phyloP scores from a whole-genome alignment of 441 rosid species.

The Pelargonium citronellum region DNA sequence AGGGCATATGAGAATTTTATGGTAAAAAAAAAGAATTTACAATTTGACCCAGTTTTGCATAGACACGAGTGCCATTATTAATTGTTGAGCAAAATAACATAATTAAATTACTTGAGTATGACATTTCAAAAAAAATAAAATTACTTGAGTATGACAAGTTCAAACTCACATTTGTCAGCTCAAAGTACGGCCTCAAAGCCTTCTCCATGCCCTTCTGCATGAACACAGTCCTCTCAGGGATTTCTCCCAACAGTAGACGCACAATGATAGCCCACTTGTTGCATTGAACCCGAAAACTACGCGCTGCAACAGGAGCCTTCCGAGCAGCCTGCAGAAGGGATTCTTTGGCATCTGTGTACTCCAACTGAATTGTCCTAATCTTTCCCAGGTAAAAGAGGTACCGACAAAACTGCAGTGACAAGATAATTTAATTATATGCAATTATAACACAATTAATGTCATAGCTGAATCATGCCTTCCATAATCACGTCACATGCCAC shows the following conservation, averaged over 20 bases:
- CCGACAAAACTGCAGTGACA: slow-evolving; percentile 53
- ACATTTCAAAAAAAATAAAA: no score
- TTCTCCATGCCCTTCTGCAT: slow-evolving; percentile 78
- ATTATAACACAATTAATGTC: neutral
- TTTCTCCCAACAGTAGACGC: slow-evolving; percentile 62
- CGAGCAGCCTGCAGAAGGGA: slow-evolving; percentile 74
- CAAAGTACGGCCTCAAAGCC: slow-evolving; percentile 78
- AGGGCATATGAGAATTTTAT: no score
- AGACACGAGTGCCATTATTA: no score
- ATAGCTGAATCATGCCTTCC: no score
- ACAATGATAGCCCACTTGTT: slow-evolving; percentile 73
- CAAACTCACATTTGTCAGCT: slow-evolving; percentile 65
- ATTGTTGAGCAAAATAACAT: no score
- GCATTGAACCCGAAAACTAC: slow-evolving; percentile 65
- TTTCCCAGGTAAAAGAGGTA: slow-evolving; percentile 71
- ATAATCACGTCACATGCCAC: no score
- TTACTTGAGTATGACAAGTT: no score
- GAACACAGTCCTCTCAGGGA: slow-evolving; percentile 64
- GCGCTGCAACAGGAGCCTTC: slow-evolving; percentile 64
- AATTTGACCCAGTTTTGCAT: no score
- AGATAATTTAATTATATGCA: slow-evolving; percentile 9
- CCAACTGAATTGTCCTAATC: slow-evolving; percentile 70
- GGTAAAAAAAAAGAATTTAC: no score
- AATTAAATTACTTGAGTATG: no score
- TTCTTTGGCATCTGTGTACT: slow-evolving; percentile 76